Conservation (phyloP, 768 basidiomycete species). For the Tulasnella sp. region DNA sequence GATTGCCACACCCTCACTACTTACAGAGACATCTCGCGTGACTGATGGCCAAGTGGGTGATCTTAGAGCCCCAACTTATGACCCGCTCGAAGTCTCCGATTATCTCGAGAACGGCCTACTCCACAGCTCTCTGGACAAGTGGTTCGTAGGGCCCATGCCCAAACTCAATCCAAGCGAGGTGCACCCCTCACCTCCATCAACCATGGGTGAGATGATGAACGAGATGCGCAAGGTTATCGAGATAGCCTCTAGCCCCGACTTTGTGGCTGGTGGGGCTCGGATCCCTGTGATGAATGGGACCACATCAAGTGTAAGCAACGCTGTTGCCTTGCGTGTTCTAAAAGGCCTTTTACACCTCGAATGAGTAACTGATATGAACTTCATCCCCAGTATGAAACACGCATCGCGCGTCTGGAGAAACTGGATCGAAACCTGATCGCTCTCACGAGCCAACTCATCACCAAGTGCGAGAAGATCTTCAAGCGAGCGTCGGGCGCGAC, state of each 20-base stretch:
- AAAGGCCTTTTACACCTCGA: no score
- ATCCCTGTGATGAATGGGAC: no score
- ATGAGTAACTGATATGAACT: no score
- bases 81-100: constrained; percentile 18
- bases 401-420: not conserved
- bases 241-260: not conserved
- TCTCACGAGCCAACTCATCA: constrained; percentile 4
- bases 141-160: constrained; percentile 16
- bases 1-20: not conserved
- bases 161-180: constrained; percentile 8
- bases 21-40: constrained; percentile 12
- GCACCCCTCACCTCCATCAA: not conserved
- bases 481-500: constrained; percentile 8
- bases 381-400: no score
- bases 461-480: constrained; percentile 7
- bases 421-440: constrained; percentile 15
- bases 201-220: constrained; percentile 11
- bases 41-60: constrained; percentile 12
- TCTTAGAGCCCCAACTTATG: constrained; percentile 14
- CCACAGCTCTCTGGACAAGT: constrained; percentile 14
- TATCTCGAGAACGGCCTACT: constrained; percentile 18
- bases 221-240: constrained; percentile 14
- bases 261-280: no score
- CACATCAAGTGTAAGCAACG: not conserved
- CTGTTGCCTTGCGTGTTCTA: not conserved